phyloP scores from a whole-genome alignment of 192 early-diverging fungal species.

The Gaertneriomyces sp. region DNA sequence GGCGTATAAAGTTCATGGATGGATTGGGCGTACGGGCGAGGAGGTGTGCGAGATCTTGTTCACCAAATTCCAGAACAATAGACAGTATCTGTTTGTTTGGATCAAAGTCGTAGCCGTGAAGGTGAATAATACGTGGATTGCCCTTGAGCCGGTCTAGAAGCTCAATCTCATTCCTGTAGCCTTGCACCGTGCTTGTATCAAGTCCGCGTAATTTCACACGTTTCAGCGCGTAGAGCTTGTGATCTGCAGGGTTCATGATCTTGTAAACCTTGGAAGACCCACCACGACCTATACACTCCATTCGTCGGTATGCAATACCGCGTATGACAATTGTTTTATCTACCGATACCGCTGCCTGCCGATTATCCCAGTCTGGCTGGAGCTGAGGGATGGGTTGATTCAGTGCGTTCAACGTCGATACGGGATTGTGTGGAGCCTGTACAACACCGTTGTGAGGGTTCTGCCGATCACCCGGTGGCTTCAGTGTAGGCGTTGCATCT shows the following conservation, averaged over 20 bases:
- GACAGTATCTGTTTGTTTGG: slow-evolving; percentile 54
- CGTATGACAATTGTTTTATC: slow-evolving; percentile 16
- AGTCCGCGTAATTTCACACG: slow-evolving; percentile 68
- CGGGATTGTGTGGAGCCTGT: neutral
- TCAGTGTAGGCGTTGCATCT: neutral
- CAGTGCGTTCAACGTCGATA: neutral
- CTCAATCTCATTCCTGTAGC: slow-evolving; percentile 83
- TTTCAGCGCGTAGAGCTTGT: slow-evolving; percentile 75
- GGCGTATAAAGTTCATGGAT: slow-evolving; percentile 68
- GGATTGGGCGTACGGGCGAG: slow-evolving; percentile 38
- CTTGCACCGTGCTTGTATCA: slow-evolving; percentile 60
- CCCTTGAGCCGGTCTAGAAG: slow-evolving; percentile 63
- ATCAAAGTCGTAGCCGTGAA: slow-evolving; percentile 75
- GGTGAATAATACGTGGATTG: slow-evolving; percentile 72
- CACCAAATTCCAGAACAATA: slow-evolving; percentile 90
- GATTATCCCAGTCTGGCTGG: neutral
- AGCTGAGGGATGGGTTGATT: neutral
- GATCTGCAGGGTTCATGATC: slow-evolving; percentile 56
- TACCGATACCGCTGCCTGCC: neutral
- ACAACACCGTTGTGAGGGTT: neutral
- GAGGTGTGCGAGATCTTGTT: slow-evolving; percentile 73
- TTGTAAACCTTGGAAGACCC: slow-evolving; percentile 90
- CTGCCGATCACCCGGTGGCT: neutral
- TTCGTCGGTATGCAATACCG: slow-evolving; percentile 32
- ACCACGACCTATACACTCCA: slow-evolving; percentile 69